Evolutionary conservation across 1,139 yeast species (phyloP).

Genomic region (Lodderomyces beijingensis): DNA sequence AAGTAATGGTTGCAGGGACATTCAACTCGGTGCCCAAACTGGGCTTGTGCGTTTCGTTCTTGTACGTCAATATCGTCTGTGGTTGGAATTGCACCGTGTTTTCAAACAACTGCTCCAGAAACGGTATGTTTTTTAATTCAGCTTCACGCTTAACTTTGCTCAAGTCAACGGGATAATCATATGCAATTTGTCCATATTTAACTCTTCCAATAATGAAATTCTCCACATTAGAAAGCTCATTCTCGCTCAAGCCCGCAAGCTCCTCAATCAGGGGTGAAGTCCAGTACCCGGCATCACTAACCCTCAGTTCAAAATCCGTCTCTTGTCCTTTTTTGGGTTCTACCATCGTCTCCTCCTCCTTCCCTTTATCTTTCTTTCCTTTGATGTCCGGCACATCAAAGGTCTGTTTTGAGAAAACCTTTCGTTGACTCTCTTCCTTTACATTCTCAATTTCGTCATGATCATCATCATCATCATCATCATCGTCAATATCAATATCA

Average conservation of each 20-base stretch:
- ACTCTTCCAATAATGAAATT: slow-evolving; percentile 74
- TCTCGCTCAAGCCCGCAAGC: slow-evolving; percentile 41
- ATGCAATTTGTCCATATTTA: slow-evolving; percentile 63
- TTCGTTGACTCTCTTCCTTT: slow-evolving; percentile 16
- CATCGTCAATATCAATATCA: slow-evolving; percentile 20
- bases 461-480: slow-evolving; percentile 18
- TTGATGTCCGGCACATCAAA: background rate
- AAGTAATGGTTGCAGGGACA: slow-evolving; percentile 77
- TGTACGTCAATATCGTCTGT: slow-evolving; percentile 63
- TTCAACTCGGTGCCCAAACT: slow-evolving; percentile 71
- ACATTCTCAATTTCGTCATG: slow-evolving; percentile 16
- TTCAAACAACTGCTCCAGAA: slow-evolving; percentile 47
- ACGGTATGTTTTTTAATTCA: slow-evolving; percentile 26
- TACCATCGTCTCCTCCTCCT: background rate
- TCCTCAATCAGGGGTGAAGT: slow-evolving; percentile 65
- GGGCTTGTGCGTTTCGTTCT: slow-evolving; percentile 52
- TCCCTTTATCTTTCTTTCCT: slow-evolving; percentile 8
- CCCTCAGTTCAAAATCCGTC: too few relatives aligned
- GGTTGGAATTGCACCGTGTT: slow-evolving; percentile 53
- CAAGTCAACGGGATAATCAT: slow-evolving; percentile 68
- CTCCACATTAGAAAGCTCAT: slow-evolving; percentile 55
- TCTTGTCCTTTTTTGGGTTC: slow-evolving; percentile 5
- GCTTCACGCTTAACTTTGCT: slow-evolving; percentile 30
- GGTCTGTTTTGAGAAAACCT: slow-evolving; percentile 1
- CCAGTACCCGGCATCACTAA: slow-evolving; percentile 83